These are phyloP conservation scores for Penicillium verhagenii DNA, from an alignment of 495 filamentous ascomycete species.

Conservation along the genomic window DNA sequence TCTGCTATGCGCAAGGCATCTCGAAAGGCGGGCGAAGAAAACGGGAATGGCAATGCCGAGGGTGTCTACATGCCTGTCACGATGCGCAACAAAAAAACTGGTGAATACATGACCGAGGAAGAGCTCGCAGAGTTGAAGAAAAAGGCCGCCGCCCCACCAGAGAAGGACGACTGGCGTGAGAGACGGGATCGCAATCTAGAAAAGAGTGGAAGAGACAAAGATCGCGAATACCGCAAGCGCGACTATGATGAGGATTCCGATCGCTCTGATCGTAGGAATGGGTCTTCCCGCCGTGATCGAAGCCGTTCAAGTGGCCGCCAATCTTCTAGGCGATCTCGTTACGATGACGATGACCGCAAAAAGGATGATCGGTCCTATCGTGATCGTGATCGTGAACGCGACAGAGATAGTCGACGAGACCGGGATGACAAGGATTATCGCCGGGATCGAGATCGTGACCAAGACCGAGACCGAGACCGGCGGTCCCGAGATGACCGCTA, in stretches of 20 bases:
- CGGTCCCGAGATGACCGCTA: slow-evolving; percentile 34
- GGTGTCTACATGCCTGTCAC: slow-evolving; percentile 65
- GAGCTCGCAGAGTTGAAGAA: slow-evolving; percentile 54
- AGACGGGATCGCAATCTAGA: slow-evolving; percentile 50
- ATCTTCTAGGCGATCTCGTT: slow-evolving; percentile 29
- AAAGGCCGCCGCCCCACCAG: slow-evolving; percentile 35
- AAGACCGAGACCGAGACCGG: slow-evolving; percentile 32
- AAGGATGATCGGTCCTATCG: slow-evolving; percentile 34
- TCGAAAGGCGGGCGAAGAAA: slow-evolving; percentile 45
- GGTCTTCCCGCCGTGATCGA: slow-evolving; percentile 37
- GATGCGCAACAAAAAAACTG: slow-evolving; percentile 64
- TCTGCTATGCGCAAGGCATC: slow-evolving; percentile 58
- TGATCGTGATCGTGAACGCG: slow-evolving; percentile 26
- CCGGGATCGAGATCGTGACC: slow-evolving; percentile 34
- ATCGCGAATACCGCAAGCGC: slow-evolving; percentile 28
- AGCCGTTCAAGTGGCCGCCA: slow-evolving; percentile 35
- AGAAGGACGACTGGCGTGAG: slow-evolving; percentile 48
- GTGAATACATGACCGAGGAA: slow-evolving; percentile 63
- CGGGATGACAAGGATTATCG: slow-evolving; percentile 32
- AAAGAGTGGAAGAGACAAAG: slow-evolving; percentile 45
- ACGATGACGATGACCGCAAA: slow-evolving; percentile 30
- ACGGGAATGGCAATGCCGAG: slow-evolving; percentile 39
- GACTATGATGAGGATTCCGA: slow-evolving; percentile 32
- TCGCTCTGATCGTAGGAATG: slow-evolving; percentile 28
- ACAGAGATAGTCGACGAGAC: slow-evolving; percentile 27